A percentile compares a stretch with the other conserved stretches of the same genome.
These are phyloP conservation scores for Spatholobus suberectus DNA, from an alignment of 306 rosid genomes.

Conservation along the genomic window DNA sequence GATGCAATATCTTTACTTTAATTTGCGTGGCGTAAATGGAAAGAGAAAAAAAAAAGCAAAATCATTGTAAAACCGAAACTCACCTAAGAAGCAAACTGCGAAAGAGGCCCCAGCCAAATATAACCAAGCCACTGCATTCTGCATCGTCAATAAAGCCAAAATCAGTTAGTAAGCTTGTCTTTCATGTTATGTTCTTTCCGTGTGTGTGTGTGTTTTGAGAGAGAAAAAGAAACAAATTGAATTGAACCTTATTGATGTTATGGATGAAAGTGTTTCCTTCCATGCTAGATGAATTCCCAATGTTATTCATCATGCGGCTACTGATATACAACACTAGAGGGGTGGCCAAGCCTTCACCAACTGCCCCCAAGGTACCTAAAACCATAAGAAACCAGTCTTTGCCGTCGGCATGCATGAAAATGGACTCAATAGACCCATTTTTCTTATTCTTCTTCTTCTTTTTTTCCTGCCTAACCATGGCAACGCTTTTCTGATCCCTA, in stretches of 20 bases:
- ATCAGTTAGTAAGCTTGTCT: background rate
- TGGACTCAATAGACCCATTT: conserved; percentile 48
- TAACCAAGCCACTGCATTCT: conserved; percentile 74
- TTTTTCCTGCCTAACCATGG: background rate
- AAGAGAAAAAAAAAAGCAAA: background rate
- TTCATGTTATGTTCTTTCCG: background rate
- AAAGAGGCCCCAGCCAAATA: conserved; percentile 66
- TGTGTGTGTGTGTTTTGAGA: too few relatives aligned
- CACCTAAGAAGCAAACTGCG: conserved; percentile 68
- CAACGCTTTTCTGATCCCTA: conserved; percentile 13
- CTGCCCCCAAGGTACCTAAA: conserved; percentile 59
- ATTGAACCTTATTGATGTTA: conserved; percentile 39
- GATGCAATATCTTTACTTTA: background rate
- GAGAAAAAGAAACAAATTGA: too few relatives aligned
- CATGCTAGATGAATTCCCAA: conserved; percentile 29
- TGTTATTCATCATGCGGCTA: conserved; percentile 46
- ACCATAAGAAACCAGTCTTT: conserved; percentile 57
- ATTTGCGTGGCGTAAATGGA: background rate
- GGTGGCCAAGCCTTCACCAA: conserved; percentile 63
- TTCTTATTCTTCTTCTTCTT: conserved; percentile 27
- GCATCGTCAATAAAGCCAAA: conserved; percentile 33
- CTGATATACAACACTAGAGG: conserved; percentile 47
- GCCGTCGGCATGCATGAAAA: conserved; percentile 71
- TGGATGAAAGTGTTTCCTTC: background rate
- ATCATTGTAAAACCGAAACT: conserved; percentile 1